phyloP scores from a whole-genome alignment of 345 rosid species.

The Citrus sinensis region DVS_A1.0 CM039164.1:16033001-16033500 shows the following conservation, averaged over 20 bases:
- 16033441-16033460: too few relatives aligned
- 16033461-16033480: too few relatives aligned
- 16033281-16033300: slow-evolving; percentile 63
- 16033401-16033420: too few relatives aligned
- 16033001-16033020: background rate
- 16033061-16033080: background rate
- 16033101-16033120: slow-evolving; percentile 71
- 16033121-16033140: slow-evolving; percentile 44
- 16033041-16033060: background rate
- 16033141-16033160: slow-evolving; percentile 39
- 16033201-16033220: background rate
- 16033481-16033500: too few relatives aligned
- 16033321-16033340: too few relatives aligned
- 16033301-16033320: slow-evolving; percentile 38
- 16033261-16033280: background rate
- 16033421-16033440: too few relatives aligned
- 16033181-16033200: slow-evolving; percentile 44
- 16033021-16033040: too few relatives aligned
- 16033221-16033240: background rate
- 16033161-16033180: slow-evolving; percentile 73
- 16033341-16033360: too few relatives aligned
- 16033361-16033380: too few relatives aligned
- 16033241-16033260: background rate
- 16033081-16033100: slow-evolving; percentile 13
- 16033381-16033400: too few relatives aligned